Base-by-base conservation (phyloP, 306 rosid genomes). In the Arachis stenosperma region DNA sequence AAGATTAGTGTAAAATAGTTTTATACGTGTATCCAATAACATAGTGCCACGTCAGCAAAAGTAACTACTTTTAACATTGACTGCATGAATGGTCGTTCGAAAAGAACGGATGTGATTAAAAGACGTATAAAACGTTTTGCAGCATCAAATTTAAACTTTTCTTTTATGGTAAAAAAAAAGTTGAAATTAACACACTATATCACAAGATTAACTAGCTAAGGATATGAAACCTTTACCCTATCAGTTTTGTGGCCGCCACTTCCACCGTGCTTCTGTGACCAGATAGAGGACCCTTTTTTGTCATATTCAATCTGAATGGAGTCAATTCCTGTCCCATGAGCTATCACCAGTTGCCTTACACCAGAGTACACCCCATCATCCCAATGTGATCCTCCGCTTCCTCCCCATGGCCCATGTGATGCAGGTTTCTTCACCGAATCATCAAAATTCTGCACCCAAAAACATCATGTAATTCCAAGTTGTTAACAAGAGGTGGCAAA, bases 181-280 rank as follows among this genome's bases (percentile, higher is more conserved):
- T 33, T 33, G 37, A 33, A 33, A 33, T 2, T 33, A 33, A 33
- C 37, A 33, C 37, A 2, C 37, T 33, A 4, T 33, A 33, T 48
- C 77, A 64, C 29, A 27, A n/a, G 39, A 70, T 47, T 42, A 79
- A 13, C 48, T 42, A 79, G 17, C 55, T 55, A 63, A 61, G 12
- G 43, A 8, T 58, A 80, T 65, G 52, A 29, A 57, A 55, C 47
- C 9, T 36, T 81, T 74, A 85, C 86, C 81, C 71, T 78, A 75
- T 89, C 88, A 61, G 88, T 83, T 79, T 75, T 89, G 42, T 52
- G 75, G 79, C 96, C 96, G 74, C 96, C 98, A 74, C 43, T 89
- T 62, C 92, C 96, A 73, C 96, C 98, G 72, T 85, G 98, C 75
- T 71, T 92, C 73, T 79, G 81, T 60, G 96, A 87, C 98, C 95